phyloP scores from a whole-genome alignment of 2,329 filamentous ascomycete species.

The Ampelomyces quisqualis region DNA sequence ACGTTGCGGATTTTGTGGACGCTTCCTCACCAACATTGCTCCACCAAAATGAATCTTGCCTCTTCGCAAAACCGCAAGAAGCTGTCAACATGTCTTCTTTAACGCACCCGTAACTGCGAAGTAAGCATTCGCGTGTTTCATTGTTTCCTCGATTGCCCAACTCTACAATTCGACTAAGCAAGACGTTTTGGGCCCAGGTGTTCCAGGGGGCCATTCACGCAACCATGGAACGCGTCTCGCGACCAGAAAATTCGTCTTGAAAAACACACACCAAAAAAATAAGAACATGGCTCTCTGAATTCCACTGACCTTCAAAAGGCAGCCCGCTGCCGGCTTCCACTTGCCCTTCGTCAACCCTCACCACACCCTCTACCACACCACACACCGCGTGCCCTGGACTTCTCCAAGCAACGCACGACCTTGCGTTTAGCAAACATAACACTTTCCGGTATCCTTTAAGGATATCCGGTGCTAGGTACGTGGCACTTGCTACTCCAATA shows the following conservation, averaged over 20 bases:
- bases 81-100: slow-evolving; percentile 31
- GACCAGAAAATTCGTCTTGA: too few relatives aligned
- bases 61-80: slow-evolving; percentile 30
- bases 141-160: neutral
- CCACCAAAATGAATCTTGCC: slow-evolving; percentile 27
- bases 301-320: slow-evolving; percentile 10
- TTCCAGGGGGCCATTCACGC: neutral
- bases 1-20: slow-evolving; percentile 3
- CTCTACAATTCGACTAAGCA: too few relatives aligned
- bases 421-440: too few relatives aligned
- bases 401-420: neutral
- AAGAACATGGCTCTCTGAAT: too few relatives aligned
- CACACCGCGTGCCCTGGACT: neutral
- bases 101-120: slow-evolving; percentile 27
- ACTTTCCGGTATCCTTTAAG: too few relatives aligned
- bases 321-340: slow-evolving; percentile 23
- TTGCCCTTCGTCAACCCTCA: slow-evolving; percentile 11
- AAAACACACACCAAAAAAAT: too few relatives aligned
- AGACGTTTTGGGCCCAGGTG: too few relatives aligned
- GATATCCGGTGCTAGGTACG: too few relatives aligned
- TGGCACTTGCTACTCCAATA: too few relatives aligned
- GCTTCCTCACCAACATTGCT: slow-evolving; percentile 1
- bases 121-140: slow-evolving; percentile 14
- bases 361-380: slow-evolving; percentile 1
- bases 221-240: slow-evolving; percentile 2